Base-by-base conservation (phyloP, 345 rosid species). In the Citrus trifoliata region DNA sequence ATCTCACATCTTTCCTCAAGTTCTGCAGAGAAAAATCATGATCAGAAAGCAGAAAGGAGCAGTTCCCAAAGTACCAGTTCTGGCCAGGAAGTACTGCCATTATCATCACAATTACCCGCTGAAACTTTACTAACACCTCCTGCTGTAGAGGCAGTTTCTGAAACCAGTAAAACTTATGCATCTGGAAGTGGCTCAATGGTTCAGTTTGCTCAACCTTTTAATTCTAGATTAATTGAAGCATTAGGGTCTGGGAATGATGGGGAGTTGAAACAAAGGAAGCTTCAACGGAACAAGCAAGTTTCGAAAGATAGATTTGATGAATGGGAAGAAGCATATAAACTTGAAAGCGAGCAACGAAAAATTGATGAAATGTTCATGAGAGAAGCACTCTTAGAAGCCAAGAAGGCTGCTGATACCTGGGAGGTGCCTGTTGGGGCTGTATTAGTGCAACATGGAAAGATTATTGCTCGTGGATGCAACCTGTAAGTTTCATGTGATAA, bases 381-480 rank as follows among this genome's bases (percentile, higher is more conserved):
- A 83, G 99, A 96, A 87, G 99, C 99, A 3, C 74, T 96, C 42
- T 65, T 87, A 71, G 99, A 96, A 90, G 98, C 98, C 77, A 89
- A 90, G 78, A 94, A 93, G 83, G 99, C 99, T 71, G 97, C 92
- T 76, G 98, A 96, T 86, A 79, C 86, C 21, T 96, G 99, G 99
- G 99, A 96, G 82, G 99, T 96, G 64, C 99, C 98, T 71, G 97
- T 94, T 24, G 99, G 99, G 56, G 98, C 98, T 56, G 97, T 96
- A 65, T 85, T 96, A 76, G 99, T 96, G 76, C 97, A 93, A 75
- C 84, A 88, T 32, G 98, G 98, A 79, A 91, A 92, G 84, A 90
- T 96, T 30, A 87, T 96, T 65, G 94, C 99, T 65, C 97, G 99
- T 59, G 99, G 99, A 56, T 85, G 79, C 86, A 96, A 94, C 85